These are phyloP conservation scores for Suillus weaverae DNA, from an alignment of 768 basidiomycete species.

Conservation along the genomic window DNA sequence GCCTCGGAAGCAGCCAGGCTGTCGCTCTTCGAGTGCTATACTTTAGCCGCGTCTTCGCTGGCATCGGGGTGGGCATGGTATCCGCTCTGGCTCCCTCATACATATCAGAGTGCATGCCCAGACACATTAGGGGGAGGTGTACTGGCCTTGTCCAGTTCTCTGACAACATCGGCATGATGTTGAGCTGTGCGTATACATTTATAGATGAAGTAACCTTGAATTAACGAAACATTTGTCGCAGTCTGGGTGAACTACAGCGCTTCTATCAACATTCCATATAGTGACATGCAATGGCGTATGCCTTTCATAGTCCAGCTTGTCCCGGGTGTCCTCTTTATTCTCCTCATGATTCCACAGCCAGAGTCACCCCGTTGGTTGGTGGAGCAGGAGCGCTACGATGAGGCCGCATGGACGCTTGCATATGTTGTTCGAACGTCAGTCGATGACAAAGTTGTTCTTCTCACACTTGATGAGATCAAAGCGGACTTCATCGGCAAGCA, in stretches of 20 bases:
- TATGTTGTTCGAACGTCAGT: conserved; percentile 30
- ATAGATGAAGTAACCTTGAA: neutral
- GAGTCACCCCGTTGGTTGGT: conserved; percentile 54
- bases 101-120: conserved; percentile 45
- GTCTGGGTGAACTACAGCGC: conserved; percentile 47
- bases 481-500: conserved; percentile 42
- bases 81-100: conserved; percentile 46
- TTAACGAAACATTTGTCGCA: conserved; percentile 12
- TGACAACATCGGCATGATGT: conserved; percentile 28
- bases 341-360: conserved; percentile 43
- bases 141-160: conserved; percentile 39
- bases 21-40: conserved; percentile 37
- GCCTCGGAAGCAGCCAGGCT: conserved; percentile 34
- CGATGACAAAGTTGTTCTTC: conserved; percentile 34
- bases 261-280: conserved; percentile 33
- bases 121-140: conserved; percentile 43
- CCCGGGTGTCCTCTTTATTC: conserved; percentile 45
- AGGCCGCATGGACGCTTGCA: conserved; percentile 37
- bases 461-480: conserved; percentile 44
- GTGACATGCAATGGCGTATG: conserved; percentile 46
- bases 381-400: conserved; percentile 40
- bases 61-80: conserved; percentile 55
- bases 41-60: conserved; percentile 51
- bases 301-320: conserved; percentile 48
- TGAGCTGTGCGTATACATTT: conserved; percentile 20